phyloP scores from a whole-genome alignment of 768 basidiomycete genomes.

The Sutorius australiensis region DNA sequence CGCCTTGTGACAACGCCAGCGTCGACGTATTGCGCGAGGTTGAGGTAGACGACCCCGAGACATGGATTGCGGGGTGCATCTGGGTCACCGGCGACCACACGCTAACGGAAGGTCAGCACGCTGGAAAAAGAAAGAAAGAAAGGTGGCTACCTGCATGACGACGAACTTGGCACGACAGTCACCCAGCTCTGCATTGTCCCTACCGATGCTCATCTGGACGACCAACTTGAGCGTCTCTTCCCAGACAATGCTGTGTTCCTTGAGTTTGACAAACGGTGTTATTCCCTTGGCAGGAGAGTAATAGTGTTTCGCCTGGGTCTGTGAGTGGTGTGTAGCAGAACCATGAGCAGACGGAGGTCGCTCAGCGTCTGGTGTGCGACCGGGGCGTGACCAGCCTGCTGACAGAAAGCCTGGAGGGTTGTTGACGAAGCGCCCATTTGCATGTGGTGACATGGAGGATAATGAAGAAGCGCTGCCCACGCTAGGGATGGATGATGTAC shows the following conservation, averaged over 20 bases:
- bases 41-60: conserved; percentile 62
- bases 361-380: not conserved
- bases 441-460: conserved; percentile 9
- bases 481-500: conserved; percentile 22
- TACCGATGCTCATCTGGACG: conserved; percentile 59
- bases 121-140: not conserved
- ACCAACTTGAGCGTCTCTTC: conserved; percentile 52
- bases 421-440: conserved; percentile 1
- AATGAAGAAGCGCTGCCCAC: conserved; percentile 20
- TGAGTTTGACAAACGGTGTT: conserved; percentile 56
- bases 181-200: conserved; percentile 46
- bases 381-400: conserved; percentile 24
- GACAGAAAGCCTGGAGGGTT: conserved; percentile 23
- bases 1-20: conserved; percentile 55
- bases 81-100: conserved; percentile 55
- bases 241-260: conserved; percentile 65
- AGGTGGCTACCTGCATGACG: conserved; percentile 47
- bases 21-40: conserved; percentile 72
- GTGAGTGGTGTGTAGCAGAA: not conserved
- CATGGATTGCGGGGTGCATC: conserved; percentile 54
- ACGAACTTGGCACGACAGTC: conserved; percentile 61
- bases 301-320: not conserved
- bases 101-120: conserved; percentile 32
- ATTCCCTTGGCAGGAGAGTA: conserved; percentile 51
- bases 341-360: not conserved